Percentiles rank a stretch among this genome's conserved stretches.
Conservation (phyloP, 495 filamentous ascomycete genomes). For the Talaromyces stipitatus region DNA sequence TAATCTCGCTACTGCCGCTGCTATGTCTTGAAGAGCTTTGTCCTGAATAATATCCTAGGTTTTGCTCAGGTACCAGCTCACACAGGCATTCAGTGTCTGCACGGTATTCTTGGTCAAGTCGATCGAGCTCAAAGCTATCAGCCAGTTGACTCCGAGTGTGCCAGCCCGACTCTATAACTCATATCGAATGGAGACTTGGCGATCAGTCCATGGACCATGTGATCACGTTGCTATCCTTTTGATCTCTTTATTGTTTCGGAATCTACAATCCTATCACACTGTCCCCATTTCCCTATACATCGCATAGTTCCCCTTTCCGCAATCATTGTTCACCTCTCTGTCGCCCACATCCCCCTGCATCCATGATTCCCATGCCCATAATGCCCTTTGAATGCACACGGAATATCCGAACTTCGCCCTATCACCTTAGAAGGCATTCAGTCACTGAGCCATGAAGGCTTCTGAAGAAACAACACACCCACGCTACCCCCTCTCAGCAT, state of each 20-base stretch:
- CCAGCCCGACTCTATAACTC: neutral
- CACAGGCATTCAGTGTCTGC: neutral
- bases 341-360: neutral
- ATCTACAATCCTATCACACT: neutral
- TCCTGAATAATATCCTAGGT: neutral
- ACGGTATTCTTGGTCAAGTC: neutral
- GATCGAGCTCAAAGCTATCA: neutral
- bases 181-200: neutral
- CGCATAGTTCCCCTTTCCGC: neutral
- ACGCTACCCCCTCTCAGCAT: neutral
- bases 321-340: neutral
- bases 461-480: neutral
- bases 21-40: constrained; percentile 26
- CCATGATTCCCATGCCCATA: constrained; percentile 3
- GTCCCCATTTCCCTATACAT: constrained; percentile 1
- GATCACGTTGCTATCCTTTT: neutral
- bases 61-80: neutral
- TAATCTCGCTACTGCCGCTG: constrained; percentile 29
- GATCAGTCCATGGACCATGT: neutral
- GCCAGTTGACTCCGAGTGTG: neutral
- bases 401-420: constrained; percentile 10
- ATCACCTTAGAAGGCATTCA: constrained; percentile 7
- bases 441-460: constrained; percentile 6
- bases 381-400: neutral
- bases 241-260: neutral